phyloP scores from a whole-genome alignment of 257 asterid species.

The Nicotiana otophora region DNA sequence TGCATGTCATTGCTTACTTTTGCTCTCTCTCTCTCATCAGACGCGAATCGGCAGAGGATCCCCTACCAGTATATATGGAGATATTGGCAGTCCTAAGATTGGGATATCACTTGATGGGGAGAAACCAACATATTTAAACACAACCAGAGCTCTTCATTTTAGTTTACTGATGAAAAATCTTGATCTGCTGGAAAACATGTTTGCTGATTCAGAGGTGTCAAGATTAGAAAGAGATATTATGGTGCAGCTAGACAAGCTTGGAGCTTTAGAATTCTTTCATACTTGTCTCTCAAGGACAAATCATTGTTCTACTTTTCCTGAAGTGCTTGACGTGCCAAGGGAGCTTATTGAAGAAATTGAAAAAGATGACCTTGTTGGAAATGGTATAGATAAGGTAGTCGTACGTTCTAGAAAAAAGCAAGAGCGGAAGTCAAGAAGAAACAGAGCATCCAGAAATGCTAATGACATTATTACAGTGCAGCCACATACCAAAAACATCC shows the following conservation, averaged over 20 bases:
- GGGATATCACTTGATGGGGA: constrained; percentile 19
- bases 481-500: constrained; percentile 6
- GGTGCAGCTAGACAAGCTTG: constrained; percentile 61
- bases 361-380: constrained; percentile 19
- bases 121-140: constrained; percentile 20
- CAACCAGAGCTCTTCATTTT: constrained; percentile 41
- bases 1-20: constrained; percentile 14
- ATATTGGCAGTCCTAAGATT: constrained; percentile 15
- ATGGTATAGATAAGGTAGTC: constrained; percentile 28
- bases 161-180: constrained; percentile 64
- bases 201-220: constrained; percentile 41
- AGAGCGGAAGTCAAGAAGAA: constrained; percentile 53
- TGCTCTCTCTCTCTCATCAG: constrained; percentile 28
- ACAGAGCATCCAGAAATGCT: constrained; percentile 23
- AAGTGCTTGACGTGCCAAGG: constrained; percentile 21
- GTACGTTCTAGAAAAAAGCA: constrained; percentile 52
- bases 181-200: constrained; percentile 54
- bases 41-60: constrained; percentile 30
- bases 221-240: constrained; percentile 68
- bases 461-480: constrained; percentile 14
- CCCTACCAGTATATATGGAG: constrained; percentile 21
- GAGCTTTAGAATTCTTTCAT: constrained; percentile 69
- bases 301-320: constrained; percentile 24
- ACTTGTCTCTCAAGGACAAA: constrained; percentile 44
- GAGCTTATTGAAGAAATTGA: constrained; percentile 33